phyloP scores from a whole-genome alignment of 208 protist genomes.

The Trypanosoma cruzi region DNA sequence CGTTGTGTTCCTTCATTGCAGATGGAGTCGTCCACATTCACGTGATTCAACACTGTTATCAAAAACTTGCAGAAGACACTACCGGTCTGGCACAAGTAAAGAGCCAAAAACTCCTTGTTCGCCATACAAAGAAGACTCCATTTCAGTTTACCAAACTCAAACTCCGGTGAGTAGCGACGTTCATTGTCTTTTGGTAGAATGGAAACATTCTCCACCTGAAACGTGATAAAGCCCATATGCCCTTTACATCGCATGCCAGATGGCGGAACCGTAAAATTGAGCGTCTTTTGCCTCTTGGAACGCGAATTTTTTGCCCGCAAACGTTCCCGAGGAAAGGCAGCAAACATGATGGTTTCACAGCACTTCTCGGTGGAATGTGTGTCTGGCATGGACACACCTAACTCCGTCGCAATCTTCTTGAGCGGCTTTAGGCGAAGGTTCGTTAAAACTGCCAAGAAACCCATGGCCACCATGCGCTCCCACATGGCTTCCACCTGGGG shows the following conservation, averaged over 20 bases:
- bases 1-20: conserved; percentile 91
- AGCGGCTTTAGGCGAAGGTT: conserved; percentile 89
- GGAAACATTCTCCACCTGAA: conserved; percentile 89
- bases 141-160: conserved; percentile 84
- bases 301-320: conserved; percentile 72
- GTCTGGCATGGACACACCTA: conserved; percentile 68
- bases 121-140: conserved; percentile 92
- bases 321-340: conserved; percentile 85
- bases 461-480: conserved; percentile 92
- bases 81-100: conserved; percentile 91
- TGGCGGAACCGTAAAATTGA: conserved; percentile 80
- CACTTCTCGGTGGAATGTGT: conserved; percentile 90
- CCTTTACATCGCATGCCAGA: conserved; percentile 75
- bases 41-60: conserved; percentile 89
- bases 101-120: conserved; percentile 86
- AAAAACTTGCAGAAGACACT: conserved; percentile 93
- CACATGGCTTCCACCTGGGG: conserved; percentile 87
- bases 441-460: conserved; percentile 85
- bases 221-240: conserved; percentile 92
- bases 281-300: conserved; percentile 72
- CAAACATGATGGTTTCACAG: conserved; percentile 89
- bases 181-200: conserved; percentile 86
- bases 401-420: conserved; percentile 86
- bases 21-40: conserved; percentile 85
- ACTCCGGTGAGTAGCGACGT: conserved; percentile 91